Conservation (phyloP, 1,284 basidiomycete species). For the Puccinia brachypodii region DNA sequence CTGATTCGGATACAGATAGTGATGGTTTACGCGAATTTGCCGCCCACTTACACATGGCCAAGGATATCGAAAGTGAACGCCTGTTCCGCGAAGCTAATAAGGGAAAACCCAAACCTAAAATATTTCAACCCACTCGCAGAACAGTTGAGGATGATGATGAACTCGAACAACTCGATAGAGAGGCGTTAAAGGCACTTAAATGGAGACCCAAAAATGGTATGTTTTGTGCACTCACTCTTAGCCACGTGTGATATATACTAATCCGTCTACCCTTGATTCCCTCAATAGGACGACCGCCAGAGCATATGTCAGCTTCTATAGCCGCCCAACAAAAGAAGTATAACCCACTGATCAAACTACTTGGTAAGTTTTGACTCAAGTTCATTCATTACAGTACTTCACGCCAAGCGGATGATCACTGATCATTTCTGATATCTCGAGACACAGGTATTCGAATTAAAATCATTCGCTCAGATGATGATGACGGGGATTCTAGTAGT, state of each 20-base stretch:
- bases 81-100: conserved; percentile 20
- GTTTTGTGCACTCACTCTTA: not conserved
- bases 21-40: not conserved
- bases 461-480: conserved; percentile 20
- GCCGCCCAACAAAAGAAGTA: conserved; percentile 41
- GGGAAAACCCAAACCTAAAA: conserved; percentile 9
- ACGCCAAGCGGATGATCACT: not conserved
- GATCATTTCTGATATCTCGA: not conserved
- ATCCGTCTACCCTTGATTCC: not conserved
- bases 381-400: not conserved
- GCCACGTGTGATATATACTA: not conserved
- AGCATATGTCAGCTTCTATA: conserved; percentile 32
- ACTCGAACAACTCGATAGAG: conserved; percentile 3
- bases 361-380: not conserved
- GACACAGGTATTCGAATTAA: conserved; percentile 26
- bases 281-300: conserved; percentile 23
- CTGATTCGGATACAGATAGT: conserved; percentile 9
- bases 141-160: conserved; percentile 19
- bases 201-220: conserved; percentile 34
- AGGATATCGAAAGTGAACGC: conserved; percentile 12
- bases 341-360: conserved; percentile 42
- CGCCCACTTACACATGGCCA: not conserved
- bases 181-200: conserved; percentile 20
- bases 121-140: conserved; percentile 17
- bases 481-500: not conserved